Conservation (phyloP, 768 basidiomycete species). For the Boletus reticulatus region DNA sequence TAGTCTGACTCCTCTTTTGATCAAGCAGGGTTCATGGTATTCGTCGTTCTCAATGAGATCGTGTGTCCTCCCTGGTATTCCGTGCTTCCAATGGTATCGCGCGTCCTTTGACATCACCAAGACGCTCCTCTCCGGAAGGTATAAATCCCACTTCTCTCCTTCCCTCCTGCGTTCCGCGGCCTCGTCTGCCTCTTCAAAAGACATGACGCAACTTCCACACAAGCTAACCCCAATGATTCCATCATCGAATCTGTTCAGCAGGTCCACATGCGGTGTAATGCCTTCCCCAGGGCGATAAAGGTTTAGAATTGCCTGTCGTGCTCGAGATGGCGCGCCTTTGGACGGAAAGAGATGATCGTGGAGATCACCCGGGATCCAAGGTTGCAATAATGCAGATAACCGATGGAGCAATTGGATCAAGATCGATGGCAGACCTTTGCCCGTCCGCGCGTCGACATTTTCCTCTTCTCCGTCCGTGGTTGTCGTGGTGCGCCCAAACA, state of each 20-base stretch:
- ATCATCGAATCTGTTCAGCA: constrained; percentile 80
- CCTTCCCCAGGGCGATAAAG: constrained; percentile 88
- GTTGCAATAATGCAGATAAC: constrained; percentile 48
- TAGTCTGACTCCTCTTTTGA: constrained; percentile 56
- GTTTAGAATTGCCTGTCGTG: constrained; percentile 88
- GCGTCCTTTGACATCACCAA: constrained; percentile 79
- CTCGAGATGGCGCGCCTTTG: constrained; percentile 34
- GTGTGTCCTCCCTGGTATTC: constrained; percentile 60
- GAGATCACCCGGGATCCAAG: constrained; percentile 46
- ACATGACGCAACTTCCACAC: constrained; percentile 78
- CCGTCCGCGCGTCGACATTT: constrained; percentile 15
- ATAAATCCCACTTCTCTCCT: constrained; percentile 43
- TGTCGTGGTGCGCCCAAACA: constrained; percentile 57
- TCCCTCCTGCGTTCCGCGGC: background rate
- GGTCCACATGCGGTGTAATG: constrained; percentile 85
- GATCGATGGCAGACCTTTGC: constrained; percentile 53
- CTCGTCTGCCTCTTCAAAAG: constrained; percentile 44
- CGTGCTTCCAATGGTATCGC: constrained; percentile 86
- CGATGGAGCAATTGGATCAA: constrained; percentile 51
- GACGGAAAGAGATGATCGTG: constrained; percentile 63
- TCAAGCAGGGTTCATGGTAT: constrained; percentile 32
- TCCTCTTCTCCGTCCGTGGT: constrained; percentile 8
- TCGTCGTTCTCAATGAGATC: constrained; percentile 53
- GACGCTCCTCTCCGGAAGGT: constrained; percentile 73
- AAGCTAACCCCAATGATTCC: constrained; percentile 89